phyloP scores from a whole-genome alignment of 2,329 filamentous ascomycete genomes.

The Pseudocercospora fijiensis region DNA sequence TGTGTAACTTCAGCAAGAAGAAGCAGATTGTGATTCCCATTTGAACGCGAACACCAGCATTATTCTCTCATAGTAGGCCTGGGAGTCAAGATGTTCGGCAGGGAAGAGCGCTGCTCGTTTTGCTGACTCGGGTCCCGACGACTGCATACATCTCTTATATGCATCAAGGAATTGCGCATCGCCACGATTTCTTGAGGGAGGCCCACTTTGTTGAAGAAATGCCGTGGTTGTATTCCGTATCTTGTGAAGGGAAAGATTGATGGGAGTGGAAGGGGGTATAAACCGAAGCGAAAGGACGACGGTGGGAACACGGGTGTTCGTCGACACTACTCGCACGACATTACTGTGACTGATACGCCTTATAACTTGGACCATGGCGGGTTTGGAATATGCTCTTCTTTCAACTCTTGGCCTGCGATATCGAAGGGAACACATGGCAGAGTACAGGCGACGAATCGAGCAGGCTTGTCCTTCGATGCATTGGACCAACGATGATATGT shows the following conservation, averaged over 20 bases:
- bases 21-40: not conserved
- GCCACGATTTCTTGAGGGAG: not conserved
- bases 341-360: not conserved
- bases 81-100: not conserved
- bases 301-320: not conserved
- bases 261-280: not conserved
- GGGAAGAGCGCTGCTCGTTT: not conserved
- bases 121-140: not conserved
- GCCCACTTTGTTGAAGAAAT: not conserved
- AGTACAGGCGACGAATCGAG: slow-evolving; percentile 23
- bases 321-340: not conserved
- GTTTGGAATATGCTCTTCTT: slow-evolving; percentile 14
- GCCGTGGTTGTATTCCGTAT: no score
- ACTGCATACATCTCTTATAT: not conserved
- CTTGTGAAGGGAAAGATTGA: not conserved
- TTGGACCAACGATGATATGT: slow-evolving; percentile 29
- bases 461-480: slow-evolving; percentile 24
- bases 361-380: slow-evolving; percentile 6
- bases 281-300: not conserved
- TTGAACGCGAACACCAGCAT: not conserved
- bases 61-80: not conserved
- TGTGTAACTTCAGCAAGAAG: not conserved
- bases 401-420: slow-evolving; percentile 22
- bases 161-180: not conserved
- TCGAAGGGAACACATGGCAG: slow-evolving; percentile 27